Base-by-base conservation (phyloP, 495 filamentous ascomycete genomes). In the Podospora comata region DNA sequence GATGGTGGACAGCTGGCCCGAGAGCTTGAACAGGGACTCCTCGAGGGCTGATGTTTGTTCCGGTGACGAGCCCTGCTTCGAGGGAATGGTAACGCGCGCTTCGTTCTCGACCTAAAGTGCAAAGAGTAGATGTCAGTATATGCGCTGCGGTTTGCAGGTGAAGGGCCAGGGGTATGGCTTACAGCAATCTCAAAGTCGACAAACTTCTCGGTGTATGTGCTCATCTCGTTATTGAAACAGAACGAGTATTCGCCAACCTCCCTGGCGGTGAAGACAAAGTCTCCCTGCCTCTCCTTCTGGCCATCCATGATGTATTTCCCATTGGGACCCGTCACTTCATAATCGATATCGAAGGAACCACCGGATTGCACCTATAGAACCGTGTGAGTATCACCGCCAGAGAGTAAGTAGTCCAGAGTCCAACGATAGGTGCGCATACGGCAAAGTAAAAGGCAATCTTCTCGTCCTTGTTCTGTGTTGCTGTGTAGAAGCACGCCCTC, bases 401-500 rank as follows among this genome's bases (percentile, higher is more conserved):
- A 15, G 13, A 26, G 16, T 15, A 16, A 20, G 16, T 15, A 16
- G 16, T 7, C 3, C 34, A 39, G 2, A 15, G 13, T 18, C n/a
- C 23, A 16, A 56, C 13, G 18, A 57, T 44, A 65, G 67, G 19
- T 60, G 6, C 80, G 44, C 92, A 72, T 80, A 99, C 95, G 64
- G 96, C 96, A 79, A 98, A 99, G 81, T 99, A 99, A 75, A 99
- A 99, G 19, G 96, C 96, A 63, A 98, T 84, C 85, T 98, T 98
- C 66, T 90, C 86, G 72, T 91, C 91, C 70, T 83, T 81, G 73
- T 88, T 83, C 63, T 95, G 86, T 48, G 93, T 89, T 66, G 85
- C 81, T 48, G 91, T 85, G 82, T 90, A 97, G 86, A 99, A 99
- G 83, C 96, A 99, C 70, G 94, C 91, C 78, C 90, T 91, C 85